A percentile compares a stretch with the other conserved stretches of the same genome.
Conservation (phyloP, 345 rosid species). For the Sonneratia alba region DNA sequence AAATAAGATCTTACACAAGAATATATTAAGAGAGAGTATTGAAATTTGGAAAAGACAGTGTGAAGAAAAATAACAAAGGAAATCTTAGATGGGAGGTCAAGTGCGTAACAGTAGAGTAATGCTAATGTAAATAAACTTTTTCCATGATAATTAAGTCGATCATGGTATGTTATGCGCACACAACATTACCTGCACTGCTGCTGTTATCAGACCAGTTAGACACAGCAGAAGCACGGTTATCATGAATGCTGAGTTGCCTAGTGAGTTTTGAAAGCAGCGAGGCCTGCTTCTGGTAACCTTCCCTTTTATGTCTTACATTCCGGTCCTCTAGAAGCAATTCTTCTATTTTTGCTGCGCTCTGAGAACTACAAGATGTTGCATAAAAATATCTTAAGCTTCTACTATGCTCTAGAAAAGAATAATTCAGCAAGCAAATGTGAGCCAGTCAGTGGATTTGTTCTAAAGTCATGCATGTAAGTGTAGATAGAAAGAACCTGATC, state of each 20-base stretch:
- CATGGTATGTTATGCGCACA: background rate
- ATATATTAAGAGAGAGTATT: too few species aligned
- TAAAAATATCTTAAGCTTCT: background rate
- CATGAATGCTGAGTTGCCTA: conserved; percentile 78
- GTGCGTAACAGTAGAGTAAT: too few species aligned
- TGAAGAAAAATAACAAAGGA: too few species aligned
- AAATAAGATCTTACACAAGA: too few species aligned
- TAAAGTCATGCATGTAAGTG: background rate
- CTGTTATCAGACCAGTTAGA: conserved; percentile 59
- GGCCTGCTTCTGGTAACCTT: conserved; percentile 72
- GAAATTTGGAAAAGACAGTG: too few species aligned
- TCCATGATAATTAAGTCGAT: background rate
- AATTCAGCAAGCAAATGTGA: background rate
- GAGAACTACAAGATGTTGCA: conserved; percentile 33
- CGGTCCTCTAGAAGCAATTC: conserved; percentile 88
- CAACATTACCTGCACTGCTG: conserved; percentile 36
- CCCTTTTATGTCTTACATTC: conserved; percentile 69
- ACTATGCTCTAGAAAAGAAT: background rate
- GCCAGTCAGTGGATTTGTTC: background rate
- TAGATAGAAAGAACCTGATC: conserved; percentile 35
- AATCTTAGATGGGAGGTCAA: too few species aligned
- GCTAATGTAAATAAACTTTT: background rate
- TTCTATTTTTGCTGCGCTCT: conserved; percentile 69
- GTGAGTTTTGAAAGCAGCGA: conserved; percentile 75
- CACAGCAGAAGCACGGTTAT: conserved; percentile 76